Evolutionary conservation across 2,329 filamentous ascomycete genomes (phyloP), one percentile per base, ranked within the genome.

Genomic region (Talaromyces pinophilus): DNA sequence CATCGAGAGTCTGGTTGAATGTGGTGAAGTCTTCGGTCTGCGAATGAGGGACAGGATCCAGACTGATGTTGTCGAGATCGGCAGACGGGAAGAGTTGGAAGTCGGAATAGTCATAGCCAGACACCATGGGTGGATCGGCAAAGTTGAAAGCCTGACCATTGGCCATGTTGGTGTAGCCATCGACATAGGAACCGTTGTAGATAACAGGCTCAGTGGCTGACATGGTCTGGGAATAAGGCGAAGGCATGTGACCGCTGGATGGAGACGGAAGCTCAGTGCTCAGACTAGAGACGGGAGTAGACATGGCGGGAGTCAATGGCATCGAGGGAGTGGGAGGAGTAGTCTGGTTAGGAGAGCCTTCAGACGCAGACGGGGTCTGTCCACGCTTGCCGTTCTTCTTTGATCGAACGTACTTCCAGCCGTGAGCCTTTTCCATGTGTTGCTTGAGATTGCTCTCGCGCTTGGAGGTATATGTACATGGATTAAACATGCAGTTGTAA

Each of bases 391-490:
- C 91, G 75, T 96, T 97, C 78, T 90, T 93, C 86, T 97, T 97
- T 67, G 92, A 94, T 70, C 94, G 91, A 64, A 93, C 86, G 72
- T 97, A 97, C n/a, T 85, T 84, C 90, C 92, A 97, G 67, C 90
- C 89, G 74, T 98, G 93, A 0, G 92, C 90, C 80, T 97, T 97
- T 82, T 98, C 94, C 93, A 97, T 97, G 81, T 98, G 93, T 79
- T 97, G 94, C 78, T 97, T 97, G 86, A 92, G 96, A 79, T 98
- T 98, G 69, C 91, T 95, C 82, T 97, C 91, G 67, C 93, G 90
- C 84, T 98, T 98, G 11, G 93, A 97, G 75, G 92, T 91, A 82
- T 98, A 98, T 0, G 91, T 88, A 84, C 95, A 98, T 28, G 90
- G 90, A 72, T 88, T 85, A 80, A 86, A 98, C 59, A 88, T 81